Evolutionary conservation across 352 stramenopile genomes (phyloP).

Genomic region (Pythium scleroteichum): DNA sequence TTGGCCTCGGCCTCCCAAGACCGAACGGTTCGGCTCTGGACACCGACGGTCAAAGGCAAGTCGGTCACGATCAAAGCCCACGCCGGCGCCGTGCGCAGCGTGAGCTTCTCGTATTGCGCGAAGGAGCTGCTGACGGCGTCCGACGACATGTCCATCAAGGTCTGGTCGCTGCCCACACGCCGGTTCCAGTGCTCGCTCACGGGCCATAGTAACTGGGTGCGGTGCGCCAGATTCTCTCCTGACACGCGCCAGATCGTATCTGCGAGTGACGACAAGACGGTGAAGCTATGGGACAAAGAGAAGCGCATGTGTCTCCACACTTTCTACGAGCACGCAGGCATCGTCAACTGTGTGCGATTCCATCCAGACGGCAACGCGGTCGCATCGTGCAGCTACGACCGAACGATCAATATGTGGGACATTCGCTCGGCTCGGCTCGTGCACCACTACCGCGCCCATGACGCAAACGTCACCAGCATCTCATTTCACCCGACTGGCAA

Average conservation of each 20-base stretch:
- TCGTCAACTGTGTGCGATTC: constrained; percentile 86
- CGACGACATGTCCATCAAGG: constrained; percentile 93
- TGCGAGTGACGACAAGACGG: constrained; percentile 90
- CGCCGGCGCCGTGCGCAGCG: constrained; percentile 68
- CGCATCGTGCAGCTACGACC: constrained; percentile 67
- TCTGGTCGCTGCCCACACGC: constrained; percentile 79
- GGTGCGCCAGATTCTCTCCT: constrained; percentile 76
- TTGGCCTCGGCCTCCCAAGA: constrained; percentile 90
- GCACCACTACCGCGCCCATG: constrained; percentile 92
- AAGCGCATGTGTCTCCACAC: constrained; percentile 69
- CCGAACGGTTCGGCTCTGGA: constrained; percentile 91
- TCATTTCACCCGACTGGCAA: constrained; percentile 90
- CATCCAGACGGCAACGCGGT: constrained; percentile 79
- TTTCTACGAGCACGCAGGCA: constrained; percentile 87
- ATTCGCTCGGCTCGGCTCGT: constrained; percentile 74
- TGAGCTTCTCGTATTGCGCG: constrained; percentile 82
- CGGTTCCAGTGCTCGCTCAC: constrained; percentile 88
- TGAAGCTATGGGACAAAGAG: constrained; percentile 92
- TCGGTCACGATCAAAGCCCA: constrained; percentile 74
- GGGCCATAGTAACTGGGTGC: constrained; percentile 93
- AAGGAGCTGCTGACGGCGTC: constrained; percentile 86
- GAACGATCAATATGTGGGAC: constrained; percentile 88
- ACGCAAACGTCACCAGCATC: constrained; percentile 76
- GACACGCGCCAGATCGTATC: constrained; percentile 72
- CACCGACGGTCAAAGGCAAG: constrained; percentile 74